A percentile compares a stretch with the other conserved stretches of the same genome.
Conservation (phyloP, 2,329 filamentous ascomycete species). For the Paracorniculantispora psalliotae region DNA sequence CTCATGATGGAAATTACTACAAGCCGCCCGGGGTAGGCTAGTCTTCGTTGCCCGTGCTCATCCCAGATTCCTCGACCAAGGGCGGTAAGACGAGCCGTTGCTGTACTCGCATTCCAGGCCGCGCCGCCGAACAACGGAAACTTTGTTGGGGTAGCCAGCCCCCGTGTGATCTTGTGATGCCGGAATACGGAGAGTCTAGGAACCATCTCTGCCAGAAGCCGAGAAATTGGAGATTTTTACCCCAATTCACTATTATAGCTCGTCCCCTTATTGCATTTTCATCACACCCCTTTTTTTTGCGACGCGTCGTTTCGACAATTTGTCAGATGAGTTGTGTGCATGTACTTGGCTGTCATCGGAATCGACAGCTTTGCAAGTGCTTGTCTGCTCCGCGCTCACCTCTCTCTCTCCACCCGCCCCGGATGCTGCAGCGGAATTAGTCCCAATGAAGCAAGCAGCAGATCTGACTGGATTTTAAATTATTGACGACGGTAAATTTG, state of each 20-base stretch:
- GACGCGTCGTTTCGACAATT: background rate
- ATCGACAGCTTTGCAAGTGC: background rate
- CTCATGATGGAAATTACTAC: background rate
- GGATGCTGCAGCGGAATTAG: background rate
- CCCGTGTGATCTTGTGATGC: slow-evolving; percentile 2
- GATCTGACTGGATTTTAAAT: background rate
- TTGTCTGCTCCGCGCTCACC: background rate
- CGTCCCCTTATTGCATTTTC: background rate
- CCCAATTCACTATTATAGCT: background rate
- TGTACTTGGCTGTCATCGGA: too few relatives aligned
- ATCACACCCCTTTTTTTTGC: too few relatives aligned
- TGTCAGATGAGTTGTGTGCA: background rate
- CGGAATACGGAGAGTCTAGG: slow-evolving; percentile 7
- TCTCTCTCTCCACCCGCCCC: background rate
- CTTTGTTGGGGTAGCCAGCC: background rate
- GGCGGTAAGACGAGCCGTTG: background rate
- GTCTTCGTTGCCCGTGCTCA: background rate
- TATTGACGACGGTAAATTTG: background rate
- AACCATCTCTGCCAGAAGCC: background rate
- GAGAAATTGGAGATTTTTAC: too few relatives aligned
- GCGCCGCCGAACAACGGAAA: background rate
- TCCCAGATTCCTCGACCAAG: background rate
- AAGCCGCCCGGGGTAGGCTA: background rate
- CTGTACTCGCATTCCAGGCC: background rate
- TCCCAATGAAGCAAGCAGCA: background rate